Evolutionary conservation across 2,329 filamentous ascomycete genomes (phyloP).

Genomic region (Zarea fungicola): DNA sequence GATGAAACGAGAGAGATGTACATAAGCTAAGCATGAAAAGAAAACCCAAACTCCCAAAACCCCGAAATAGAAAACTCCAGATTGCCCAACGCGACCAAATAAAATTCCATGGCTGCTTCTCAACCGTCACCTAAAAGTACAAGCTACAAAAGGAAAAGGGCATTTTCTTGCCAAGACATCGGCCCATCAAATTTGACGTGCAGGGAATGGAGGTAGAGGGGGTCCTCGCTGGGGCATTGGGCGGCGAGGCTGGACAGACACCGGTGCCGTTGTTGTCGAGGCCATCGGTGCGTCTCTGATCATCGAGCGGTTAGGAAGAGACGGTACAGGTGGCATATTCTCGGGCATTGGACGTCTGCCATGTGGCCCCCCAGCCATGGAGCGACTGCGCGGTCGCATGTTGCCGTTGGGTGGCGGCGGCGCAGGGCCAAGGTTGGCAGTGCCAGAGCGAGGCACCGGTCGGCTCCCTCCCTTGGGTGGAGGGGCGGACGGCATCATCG

Average conservation of each 20-base stretch:
- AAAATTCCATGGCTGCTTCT: not conserved
- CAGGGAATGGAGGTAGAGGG: not conserved
- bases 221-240: not conserved
- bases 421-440: not conserved
- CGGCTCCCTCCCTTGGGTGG: no score
- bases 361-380: not conserved
- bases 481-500: not conserved
- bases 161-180: not conserved
- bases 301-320: conserved; percentile 13
- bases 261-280: not conserved
- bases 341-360: not conserved
- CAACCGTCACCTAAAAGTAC: not conserved
- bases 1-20: not conserved
- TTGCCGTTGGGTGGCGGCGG: not conserved
- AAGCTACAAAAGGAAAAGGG: not conserved
- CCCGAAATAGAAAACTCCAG: not conserved
- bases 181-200: not conserved
- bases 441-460: not conserved
- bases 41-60: no score
- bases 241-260: not conserved
- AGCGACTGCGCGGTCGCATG: conserved; percentile 6
- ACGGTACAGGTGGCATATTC: conserved; percentile 15
- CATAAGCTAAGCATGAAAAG: not conserved
- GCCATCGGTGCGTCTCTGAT: conserved; percentile 7
- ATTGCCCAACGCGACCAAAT: not conserved